These are phyloP conservation scores for Myxozyma mucilagina DNA, from an alignment of 805 yeast genomes.

Conservation along the genomic window DNA sequence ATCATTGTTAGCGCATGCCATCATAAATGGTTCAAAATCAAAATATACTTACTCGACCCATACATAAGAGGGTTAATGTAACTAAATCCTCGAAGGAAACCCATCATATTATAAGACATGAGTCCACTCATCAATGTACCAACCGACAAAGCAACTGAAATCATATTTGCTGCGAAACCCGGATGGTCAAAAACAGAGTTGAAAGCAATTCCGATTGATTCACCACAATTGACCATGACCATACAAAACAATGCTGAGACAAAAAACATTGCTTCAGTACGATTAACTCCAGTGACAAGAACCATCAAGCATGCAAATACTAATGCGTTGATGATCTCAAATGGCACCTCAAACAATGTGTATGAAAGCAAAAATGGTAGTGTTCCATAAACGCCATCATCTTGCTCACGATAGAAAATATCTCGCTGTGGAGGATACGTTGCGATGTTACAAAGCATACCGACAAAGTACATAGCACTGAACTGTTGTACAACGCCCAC, in stretches of 20 bases:
- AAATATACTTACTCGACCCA: constrained; percentile 35
- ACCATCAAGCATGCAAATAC: constrained; percentile 63
- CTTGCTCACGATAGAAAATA: constrained; percentile 74
- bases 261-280: constrained; percentile 67
- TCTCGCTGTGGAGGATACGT: constrained; percentile 73
- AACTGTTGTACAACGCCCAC: constrained; percentile 76
- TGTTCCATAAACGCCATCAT: constrained; percentile 68
- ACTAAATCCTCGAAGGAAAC: constrained; percentile 66
- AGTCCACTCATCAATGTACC: constrained; percentile 85
- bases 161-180: constrained; percentile 76
- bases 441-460: constrained; percentile 75
- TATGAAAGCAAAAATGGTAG: constrained; percentile 63
- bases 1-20: background rate
- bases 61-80: constrained; percentile 78
- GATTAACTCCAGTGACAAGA: constrained; percentile 70
- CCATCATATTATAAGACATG: constrained; percentile 74
- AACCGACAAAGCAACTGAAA: constrained; percentile 63
- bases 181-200: constrained; percentile 71
- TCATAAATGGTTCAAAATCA: background rate
- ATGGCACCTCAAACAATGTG: constrained; percentile 63
- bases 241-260: constrained; percentile 57
- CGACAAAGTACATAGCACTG: constrained; percentile 70
- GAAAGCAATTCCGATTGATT: constrained; percentile 78
- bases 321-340: constrained; percentile 60
- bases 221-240: constrained; percentile 70